Base-by-base conservation (phyloP, 805 yeast genomes). In the Saitoella complicata region DNA sequence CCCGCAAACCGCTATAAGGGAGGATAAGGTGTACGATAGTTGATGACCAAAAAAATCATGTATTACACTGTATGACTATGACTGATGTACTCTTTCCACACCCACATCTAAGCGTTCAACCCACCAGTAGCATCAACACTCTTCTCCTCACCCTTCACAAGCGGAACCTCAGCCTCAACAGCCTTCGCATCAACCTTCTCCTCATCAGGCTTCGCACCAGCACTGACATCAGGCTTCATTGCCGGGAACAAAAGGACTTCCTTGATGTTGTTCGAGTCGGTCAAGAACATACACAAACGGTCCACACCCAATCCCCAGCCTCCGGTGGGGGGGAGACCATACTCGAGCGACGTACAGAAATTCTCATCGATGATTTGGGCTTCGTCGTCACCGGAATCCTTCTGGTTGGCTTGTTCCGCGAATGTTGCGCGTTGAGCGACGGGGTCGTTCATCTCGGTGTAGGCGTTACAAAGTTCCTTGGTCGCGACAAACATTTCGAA, bases 301-400 rank as follows among this genome's bases (percentile, higher is more conserved):
- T 88, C 98, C 55, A 88, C 87, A 75, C 98, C 98, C 69, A 94
- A 80, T 57, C 98, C 98, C 97, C 97, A 88, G 56, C 98, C 98
- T 65, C 94, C 97, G 56, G 97, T 91, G 58, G 98, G 98, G 49
- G 98, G 98, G 59, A 88, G 75, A 67, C 97, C 98, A 66, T 85
- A 88, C 71, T 88, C 98, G 59, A 88, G 75, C 54, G 98, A 96
- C 58, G 87, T 83, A 72, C 94, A 81, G 87, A 88, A 88, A 52
- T 83, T 80, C 71, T 88, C 98, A 65, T 88, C 98, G 52, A 91
- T 74, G 65, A 86, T 62, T 72, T 88, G 97, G 50, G 95, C 98
- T 71, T 91, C 98, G 61, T 88, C 98, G 62, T 88, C 98, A 72
- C 98, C 98, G 68, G 85, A 95, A 54, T 71, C 97, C 72, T 88